These are phyloP conservation scores for Trichoderma oligosporum DNA, from an alignment of 2,329 filamentous ascomycete species.

Conservation along the genomic window DNA sequence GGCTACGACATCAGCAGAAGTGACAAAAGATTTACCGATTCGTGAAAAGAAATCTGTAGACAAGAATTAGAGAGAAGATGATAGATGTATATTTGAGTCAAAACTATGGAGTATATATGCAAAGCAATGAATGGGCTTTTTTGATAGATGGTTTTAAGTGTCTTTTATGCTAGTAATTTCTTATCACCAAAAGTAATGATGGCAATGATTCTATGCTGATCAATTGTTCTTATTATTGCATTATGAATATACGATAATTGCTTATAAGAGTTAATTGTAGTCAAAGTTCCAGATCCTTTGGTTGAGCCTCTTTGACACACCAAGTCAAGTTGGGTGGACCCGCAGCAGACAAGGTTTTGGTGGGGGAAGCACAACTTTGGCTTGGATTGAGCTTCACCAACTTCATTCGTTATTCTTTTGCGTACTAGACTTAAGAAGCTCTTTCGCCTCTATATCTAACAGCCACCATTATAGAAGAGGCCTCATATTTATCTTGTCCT, in stretches of 20 bases:
- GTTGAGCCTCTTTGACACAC: neutral
- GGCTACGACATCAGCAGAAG: conserved; percentile 21
- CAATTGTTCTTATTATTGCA: neutral
- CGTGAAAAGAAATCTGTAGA: conserved; percentile 23
- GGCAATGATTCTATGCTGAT: no score
- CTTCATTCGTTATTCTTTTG: neutral
- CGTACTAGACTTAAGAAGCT: no score
- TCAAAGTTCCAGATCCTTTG: neutral
- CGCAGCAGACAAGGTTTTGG: conserved; percentile 14
- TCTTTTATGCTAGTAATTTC: neutral
- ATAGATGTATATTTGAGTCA: conserved; percentile 2
- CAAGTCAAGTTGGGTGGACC: neutral
- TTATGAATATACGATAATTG: neutral
- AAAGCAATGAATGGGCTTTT: neutral
- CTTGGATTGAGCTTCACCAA: conserved; percentile 2
- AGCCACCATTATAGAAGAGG: no score
- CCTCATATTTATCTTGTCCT: neutral
- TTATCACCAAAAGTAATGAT: no score
- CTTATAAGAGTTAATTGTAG: neutral
- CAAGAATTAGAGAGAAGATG: conserved; percentile 3
- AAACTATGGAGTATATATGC: neutral
- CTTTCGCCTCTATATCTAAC: neutral
- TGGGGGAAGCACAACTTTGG: conserved; percentile 10
- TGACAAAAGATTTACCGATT: conserved; percentile 26
- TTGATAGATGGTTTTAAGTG: neutral